Conservation (phyloP, 2,329 filamentous ascomycete species). For the Botrytis deweyae region DNA sequence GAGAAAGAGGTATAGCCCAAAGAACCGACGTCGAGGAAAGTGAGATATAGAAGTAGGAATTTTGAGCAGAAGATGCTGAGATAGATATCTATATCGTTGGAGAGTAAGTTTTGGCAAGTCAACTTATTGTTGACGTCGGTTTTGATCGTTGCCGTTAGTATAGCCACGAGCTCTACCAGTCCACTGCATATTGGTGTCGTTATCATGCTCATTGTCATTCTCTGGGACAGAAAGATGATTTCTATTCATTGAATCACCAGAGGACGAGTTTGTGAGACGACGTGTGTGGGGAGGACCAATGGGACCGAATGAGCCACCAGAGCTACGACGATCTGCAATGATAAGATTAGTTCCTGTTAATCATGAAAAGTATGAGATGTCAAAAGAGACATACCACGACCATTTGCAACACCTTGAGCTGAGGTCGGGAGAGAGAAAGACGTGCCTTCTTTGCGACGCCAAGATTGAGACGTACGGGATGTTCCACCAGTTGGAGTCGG, state of each 20-base stretch:
- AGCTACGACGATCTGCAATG: constrained; percentile 4
- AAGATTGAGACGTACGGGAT: constrained; percentile 12
- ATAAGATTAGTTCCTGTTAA: neutral
- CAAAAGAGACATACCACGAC: constrained; percentile 15
- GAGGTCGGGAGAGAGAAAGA: neutral
- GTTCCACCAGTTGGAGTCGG: constrained; percentile 2
- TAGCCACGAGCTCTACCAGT: neutral
- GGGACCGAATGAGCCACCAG: constrained; percentile 18
- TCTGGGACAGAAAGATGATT: constrained; percentile 1
- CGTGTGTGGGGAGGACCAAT: constrained; percentile 19
- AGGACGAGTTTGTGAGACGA: constrained; percentile 14
- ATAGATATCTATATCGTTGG: neutral
- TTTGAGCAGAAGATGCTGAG: neutral
- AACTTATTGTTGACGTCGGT: constrained; percentile 3
- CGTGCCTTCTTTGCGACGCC: constrained; percentile 14
- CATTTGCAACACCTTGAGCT: neutral
- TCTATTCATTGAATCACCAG: neutral
- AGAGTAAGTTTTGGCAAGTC: neutral
- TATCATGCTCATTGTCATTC: neutral
- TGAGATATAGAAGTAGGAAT: constrained; percentile 3
- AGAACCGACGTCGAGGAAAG: neutral
- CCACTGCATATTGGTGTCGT: neutral
- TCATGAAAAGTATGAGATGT: neutral
- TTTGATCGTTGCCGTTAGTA: neutral
- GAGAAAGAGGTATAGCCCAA: neutral